A percentile compares a stretch with the other conserved stretches of the same genome.
Evolutionary conservation across 1,284 basidiomycete species (phyloP).

Genomic region (Athelia psychrophila): DNA sequence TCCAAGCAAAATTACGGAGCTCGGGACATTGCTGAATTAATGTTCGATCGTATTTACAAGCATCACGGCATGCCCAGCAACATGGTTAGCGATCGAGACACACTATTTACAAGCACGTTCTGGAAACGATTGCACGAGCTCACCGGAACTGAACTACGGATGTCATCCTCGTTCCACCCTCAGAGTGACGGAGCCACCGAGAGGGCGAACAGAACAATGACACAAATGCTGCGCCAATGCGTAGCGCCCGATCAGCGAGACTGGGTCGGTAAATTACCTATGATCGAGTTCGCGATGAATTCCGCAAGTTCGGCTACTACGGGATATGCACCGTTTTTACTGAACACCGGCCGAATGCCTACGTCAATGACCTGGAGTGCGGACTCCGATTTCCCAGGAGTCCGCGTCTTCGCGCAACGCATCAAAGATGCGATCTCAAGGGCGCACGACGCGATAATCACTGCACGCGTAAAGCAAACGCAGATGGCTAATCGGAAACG

Average conservation of each 20-base stretch:
- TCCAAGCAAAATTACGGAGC: conserved; percentile 14
- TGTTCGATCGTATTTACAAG: conserved; percentile 21
- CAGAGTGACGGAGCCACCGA: conserved; percentile 22
- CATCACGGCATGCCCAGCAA: conserved; percentile 7
- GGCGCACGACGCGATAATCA: conserved; percentile 27
- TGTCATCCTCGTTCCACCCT: conserved; percentile 28
- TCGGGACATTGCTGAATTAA: conserved; percentile 18
- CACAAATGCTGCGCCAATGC: conserved; percentile 16
- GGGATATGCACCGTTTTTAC: conserved; percentile 30
- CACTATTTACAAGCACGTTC: conserved; percentile 7
- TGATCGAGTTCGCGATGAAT: conserved; percentile 14
- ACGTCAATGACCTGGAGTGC: conserved; percentile 24
- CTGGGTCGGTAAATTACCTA: conserved; percentile 23
- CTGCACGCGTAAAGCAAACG: conserved; percentile 26
- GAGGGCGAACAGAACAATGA: conserved; percentile 20
- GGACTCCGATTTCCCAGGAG: conserved; percentile 16
- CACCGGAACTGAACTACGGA: conserved; percentile 16
- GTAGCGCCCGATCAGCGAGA: conserved; percentile 22
- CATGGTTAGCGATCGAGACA: conserved; percentile 10
- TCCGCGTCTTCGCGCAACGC: conserved; percentile 16
- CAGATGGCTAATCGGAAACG: conserved; percentile 19
- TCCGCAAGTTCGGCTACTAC: conserved; percentile 29
- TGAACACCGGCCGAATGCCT: conserved; percentile 32
- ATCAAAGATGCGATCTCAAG: conserved; percentile 20
- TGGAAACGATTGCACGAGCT: conserved; percentile 7